Evolutionary conservation across 2,329 filamentous ascomycete species (phyloP), one percentile per base, ranked within the genome.

Genomic region (Cladosporium cucumerinum): DNA sequence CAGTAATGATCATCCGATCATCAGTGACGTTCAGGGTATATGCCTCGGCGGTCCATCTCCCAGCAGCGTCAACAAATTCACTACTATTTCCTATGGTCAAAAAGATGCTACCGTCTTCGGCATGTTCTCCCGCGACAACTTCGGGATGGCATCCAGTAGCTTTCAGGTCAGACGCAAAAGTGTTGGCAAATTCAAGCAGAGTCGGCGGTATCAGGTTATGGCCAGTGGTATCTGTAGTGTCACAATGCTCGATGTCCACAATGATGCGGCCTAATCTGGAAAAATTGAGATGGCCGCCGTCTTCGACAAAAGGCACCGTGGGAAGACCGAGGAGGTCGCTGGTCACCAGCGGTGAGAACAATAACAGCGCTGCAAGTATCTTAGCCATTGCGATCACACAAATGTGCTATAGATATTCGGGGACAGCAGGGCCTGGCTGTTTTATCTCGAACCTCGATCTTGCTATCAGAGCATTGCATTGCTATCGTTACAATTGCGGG

Each of bases 171-270:
- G 71, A 67, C 1, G 75, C 76, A 59, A 86, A 86, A 0, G 79
- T 82, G 1, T 70, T 66, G 0, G 82, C 82, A 64, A 86, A 86
- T 3, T 81, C 76, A 10, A 68, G 69, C 2, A 85, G 72, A 0
- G 78, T 83, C 1, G 83, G 83, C 2, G 84, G 83, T 23, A 85
- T 85, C 18, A 84, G 71, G 0, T 82, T 85, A 66, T 80, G 75
- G 25, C 84, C 84, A 10, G 73, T 63, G 0, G 76, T 72, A 68
- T 87, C 80, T 5, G 78, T 77, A 0, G 72, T 65, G 6, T 79
- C 68, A 1, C 79, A 75, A 70, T 78, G 82, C 3, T 71, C 69
- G 2, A 69, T 64, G 66, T 86, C 80, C 11, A 86, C 79, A 14
- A 83, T 69, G 57, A 86, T 78, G 3, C 43, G 66, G 14, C 60